Evolutionary conservation across 2,329 filamentous ascomycete genomes (phyloP).

Genomic region (Conoideocrella luteorostrata): DNA sequence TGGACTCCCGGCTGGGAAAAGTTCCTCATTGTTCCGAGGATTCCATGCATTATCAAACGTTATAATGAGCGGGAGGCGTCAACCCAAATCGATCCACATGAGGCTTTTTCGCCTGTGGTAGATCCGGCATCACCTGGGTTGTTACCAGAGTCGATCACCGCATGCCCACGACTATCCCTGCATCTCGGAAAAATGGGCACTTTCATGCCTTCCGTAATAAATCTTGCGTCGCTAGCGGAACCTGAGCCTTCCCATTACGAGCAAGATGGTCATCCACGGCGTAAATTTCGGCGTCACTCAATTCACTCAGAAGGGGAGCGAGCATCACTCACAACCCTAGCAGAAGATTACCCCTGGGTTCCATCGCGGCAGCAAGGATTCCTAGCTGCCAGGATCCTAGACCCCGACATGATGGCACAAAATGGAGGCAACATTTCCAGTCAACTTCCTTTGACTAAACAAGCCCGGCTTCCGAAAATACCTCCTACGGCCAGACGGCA

Average conservation of each 20-base stretch:
- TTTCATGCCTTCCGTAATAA: conserved; percentile 20
- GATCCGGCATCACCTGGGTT: conserved; percentile 3
- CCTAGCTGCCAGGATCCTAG: too few relatives aligned
- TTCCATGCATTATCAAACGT: conserved; percentile 22
- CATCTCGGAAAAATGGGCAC: conserved; percentile 20
- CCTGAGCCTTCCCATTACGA: background rate
- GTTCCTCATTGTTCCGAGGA: conserved; percentile 29
- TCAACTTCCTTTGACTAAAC: too few relatives aligned
- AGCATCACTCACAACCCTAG: conserved; percentile 1
- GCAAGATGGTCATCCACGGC: background rate
- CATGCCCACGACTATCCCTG: conserved; percentile 25
- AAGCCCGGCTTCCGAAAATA: too few relatives aligned
- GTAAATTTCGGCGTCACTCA: background rate
- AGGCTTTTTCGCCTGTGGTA: conserved; percentile 8
- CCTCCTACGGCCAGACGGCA: too few relatives aligned
- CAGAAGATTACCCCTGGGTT: background rate
- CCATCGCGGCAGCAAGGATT: conserved; percentile 1
- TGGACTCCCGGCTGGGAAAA: conserved; percentile 30
- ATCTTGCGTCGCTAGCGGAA: conserved; percentile 9
- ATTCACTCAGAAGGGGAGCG: conserved; percentile 1
- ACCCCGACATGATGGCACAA: too few relatives aligned
- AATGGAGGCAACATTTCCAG: too few relatives aligned
- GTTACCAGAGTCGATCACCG: background rate
- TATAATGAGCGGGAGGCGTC: conserved; percentile 1
- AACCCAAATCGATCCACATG: background rate